Base-by-base conservation (phyloP, 2,329 filamentous ascomycete species). In the Alternaria ethzedia region DNA sequence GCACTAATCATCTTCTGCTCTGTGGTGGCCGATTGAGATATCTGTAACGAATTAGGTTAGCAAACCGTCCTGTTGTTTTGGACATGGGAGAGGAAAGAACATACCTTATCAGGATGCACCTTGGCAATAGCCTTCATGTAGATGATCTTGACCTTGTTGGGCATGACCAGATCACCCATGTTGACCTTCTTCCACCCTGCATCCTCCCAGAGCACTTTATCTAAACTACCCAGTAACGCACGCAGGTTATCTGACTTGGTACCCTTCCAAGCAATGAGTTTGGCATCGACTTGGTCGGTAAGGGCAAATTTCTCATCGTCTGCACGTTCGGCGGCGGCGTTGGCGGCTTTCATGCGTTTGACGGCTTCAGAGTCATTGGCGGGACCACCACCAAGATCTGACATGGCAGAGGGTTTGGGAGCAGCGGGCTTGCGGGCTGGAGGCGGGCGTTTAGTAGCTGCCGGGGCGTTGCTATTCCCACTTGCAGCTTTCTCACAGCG, bases 81-180 rank as follows among this genome's bases (percentile, higher is more conserved):
- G n/a, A 26, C 5, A 28, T 49, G 15, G 4, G 8, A 8, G 5
- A 23, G 20, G 15, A 11, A 11, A 63, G 17, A 65, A 70, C 66
- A 80, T 85, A 97, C 96, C 91, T 99, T 99, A 80, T 99, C 96
- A 64, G 96, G 96, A 86, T 99, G 96, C 71, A 96, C 96, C 86
- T 97, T 98, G 11, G 91, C 93, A 86, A 99, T 98, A 6, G 95
- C 96, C 87, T 97, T 97, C 96, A 99, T 98, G 79, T 99, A 99
- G 64, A 92, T 86, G 68, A 99, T 91, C 87, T 99, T 99, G 79
- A 98, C 96, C 85, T 95, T 97, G 71, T 92, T 94, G 32, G 94
- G 90, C 86, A 97, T 87, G 56, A 99, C 91, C 71, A 99, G 81
- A 82, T 99, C 96, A 68, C 94, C 91, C 88, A 99, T 89, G 30